phyloP scores from a whole-genome alignment of 2,329 filamentous ascomycete genomes.

The Fusarium illudens region DNA sequence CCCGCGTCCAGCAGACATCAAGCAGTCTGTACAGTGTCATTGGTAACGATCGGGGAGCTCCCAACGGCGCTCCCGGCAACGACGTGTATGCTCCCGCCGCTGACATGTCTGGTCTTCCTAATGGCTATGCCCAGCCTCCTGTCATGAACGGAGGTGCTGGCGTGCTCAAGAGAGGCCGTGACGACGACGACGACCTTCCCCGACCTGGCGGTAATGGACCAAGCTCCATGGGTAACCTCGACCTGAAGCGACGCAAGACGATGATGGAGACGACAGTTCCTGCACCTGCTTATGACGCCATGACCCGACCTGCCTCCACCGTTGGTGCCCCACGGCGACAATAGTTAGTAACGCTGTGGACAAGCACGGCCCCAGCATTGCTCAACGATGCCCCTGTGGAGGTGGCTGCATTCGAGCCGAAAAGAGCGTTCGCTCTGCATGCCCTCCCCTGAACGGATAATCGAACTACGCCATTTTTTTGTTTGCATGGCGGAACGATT shows the following conservation, averaged over 20 bases:
- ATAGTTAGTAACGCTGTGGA: conserved; percentile 44
- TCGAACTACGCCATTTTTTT: conserved; percentile 2
- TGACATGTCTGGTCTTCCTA: conserved; percentile 66
- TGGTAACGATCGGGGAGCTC: conserved; percentile 75
- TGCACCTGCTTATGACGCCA: conserved; percentile 58
- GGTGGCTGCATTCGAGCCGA: conserved; percentile 7
- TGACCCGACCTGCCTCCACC: conserved; percentile 58
- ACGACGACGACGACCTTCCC: conserved; percentile 67
- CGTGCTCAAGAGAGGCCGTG: conserved; percentile 57
- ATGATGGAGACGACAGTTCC: conserved; percentile 68
- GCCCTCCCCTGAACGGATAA: conserved; percentile 19
- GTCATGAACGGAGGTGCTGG: conserved; percentile 71
- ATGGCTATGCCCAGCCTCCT: conserved; percentile 63
- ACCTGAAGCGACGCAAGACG: conserved; percentile 83
- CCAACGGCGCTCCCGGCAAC: conserved; percentile 66
- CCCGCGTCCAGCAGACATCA: conserved; percentile 72
- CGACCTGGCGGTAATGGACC: conserved; percentile 66
- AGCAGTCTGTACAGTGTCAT: conserved; percentile 92
- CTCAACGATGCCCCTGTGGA: background rate
- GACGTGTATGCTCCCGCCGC: conserved; percentile 76
- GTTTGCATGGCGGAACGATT: conserved; percentile 16
- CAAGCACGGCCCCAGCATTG: background rate
- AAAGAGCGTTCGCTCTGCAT: conserved; percentile 3
- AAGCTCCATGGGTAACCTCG: conserved; percentile 56
- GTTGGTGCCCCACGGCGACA: conserved; percentile 54